Evolutionary conservation across 768 basidiomycete genomes (phyloP).

Genomic region (Hemileccinum rubropunctum): DNA sequence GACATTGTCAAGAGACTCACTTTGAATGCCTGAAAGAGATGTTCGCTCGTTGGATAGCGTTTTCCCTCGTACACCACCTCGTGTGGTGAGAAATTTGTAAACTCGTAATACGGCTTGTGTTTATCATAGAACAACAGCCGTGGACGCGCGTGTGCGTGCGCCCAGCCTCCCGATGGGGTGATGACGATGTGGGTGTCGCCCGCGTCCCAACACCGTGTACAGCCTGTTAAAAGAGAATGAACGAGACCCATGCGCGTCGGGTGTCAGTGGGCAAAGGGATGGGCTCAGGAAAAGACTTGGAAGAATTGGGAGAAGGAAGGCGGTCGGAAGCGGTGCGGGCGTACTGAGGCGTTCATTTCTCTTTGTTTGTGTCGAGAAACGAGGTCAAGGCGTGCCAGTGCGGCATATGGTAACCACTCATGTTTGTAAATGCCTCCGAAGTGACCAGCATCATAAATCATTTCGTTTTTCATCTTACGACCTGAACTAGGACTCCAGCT

Average conservation of each 20-base stretch:
- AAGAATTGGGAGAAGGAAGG: conserved; percentile 1
- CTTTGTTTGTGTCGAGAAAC: conserved; percentile 6
- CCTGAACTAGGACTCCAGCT: too few relatives aligned
- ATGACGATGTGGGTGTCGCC: conserved; percentile 29
- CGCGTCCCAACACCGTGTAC: conserved; percentile 26
- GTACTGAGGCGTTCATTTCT: conserved; percentile 5
- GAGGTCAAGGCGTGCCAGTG: conserved; percentile 14
- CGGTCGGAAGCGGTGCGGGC: conserved; percentile 8
- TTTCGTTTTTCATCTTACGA: too few relatives aligned
- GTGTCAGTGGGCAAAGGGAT: background rate
- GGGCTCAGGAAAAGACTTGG: background rate
- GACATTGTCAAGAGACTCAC: conserved; percentile 27
- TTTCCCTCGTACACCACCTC: conserved; percentile 63
- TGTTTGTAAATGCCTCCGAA: too few relatives aligned
- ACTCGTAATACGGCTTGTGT: conserved; percentile 62
- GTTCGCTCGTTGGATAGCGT: conserved; percentile 71
- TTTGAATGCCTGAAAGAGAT: conserved; percentile 77
- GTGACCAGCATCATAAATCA: too few relatives aligned
- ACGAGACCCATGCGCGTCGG: conserved; percentile 17
- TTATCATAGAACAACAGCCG: conserved; percentile 62
- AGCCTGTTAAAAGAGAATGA: conserved; percentile 14
- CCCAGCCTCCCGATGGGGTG: conserved; percentile 22
- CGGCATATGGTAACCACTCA: too few relatives aligned
- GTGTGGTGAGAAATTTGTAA: conserved; percentile 72
- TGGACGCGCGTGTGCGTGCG: conserved; percentile 23